Conservation (phyloP, 2,329 filamentous ascomycete genomes). For the Alternaria sp. region DNA sequence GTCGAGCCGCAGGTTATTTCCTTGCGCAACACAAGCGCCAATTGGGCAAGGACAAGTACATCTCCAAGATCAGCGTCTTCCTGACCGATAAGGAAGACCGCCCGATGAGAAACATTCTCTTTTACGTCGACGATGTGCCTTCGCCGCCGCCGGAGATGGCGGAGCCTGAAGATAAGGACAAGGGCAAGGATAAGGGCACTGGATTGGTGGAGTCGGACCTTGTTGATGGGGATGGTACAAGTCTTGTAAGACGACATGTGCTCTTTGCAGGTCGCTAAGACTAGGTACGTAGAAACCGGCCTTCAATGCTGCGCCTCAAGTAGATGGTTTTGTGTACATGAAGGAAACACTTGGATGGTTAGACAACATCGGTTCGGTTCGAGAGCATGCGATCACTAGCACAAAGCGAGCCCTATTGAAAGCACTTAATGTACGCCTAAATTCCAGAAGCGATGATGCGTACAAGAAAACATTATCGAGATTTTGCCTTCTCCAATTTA, state of each 20-base stretch:
- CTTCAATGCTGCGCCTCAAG: not conserved
- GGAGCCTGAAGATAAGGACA: not conserved
- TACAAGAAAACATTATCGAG: not conserved
- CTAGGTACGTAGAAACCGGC: not conserved
- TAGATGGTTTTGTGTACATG: not conserved
- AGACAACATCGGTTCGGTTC: not conserved
- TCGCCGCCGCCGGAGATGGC: not conserved
- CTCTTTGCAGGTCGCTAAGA: not conserved
- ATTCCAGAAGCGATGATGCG: not conserved
- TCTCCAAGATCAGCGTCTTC: not conserved
- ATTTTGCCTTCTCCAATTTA: not conserved
- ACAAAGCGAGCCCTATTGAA: not conserved
- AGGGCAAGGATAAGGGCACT: not conserved
- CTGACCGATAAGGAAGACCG: not conserved
- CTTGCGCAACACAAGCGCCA: not conserved
- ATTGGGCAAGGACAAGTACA: not conserved
- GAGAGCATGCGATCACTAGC: not conserved
- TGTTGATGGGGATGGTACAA: not conserved
- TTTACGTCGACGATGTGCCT: not conserved
- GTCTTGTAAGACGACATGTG: not conserved
- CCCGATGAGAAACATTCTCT: not conserved
- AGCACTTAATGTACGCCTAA: not conserved
- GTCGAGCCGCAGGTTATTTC: not conserved
- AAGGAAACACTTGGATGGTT: not conserved
- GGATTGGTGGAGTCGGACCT: not conserved